These are phyloP conservation scores for Botrytis fragariae DNA, from an alignment of 2,329 filamentous ascomycete species.

Conservation along the genomic window DNA sequence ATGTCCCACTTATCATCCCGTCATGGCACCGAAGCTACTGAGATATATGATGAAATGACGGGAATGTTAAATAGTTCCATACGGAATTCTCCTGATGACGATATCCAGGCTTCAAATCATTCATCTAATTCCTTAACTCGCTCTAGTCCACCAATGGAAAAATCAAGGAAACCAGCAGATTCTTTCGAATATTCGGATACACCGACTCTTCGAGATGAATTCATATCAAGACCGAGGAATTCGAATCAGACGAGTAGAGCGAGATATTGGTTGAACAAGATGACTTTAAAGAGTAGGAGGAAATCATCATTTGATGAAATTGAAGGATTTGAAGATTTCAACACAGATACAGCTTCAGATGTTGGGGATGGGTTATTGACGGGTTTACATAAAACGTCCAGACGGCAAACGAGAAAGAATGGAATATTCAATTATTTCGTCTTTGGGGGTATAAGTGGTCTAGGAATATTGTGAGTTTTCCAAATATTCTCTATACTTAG, in stretches of 20 bases:
- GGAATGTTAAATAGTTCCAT: neutral
- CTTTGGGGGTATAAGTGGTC: slow-evolving; percentile 41
- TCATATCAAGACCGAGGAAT: slow-evolving; percentile 16
- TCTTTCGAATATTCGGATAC: slow-evolving; percentile 24
- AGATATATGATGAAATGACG: neutral
- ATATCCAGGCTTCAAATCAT: neutral
- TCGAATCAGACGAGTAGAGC: slow-evolving; percentile 20
- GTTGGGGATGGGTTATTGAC: slow-evolving; percentile 21
- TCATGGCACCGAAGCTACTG: neutral
- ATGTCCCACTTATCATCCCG: slow-evolving; percentile 4
- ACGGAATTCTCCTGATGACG: neutral
- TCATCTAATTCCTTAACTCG: neutral
- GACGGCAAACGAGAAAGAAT: slow-evolving; percentile 23
- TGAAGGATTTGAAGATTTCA: neutral
- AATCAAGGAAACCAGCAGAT: neutral
- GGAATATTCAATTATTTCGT: slow-evolving; percentile 37
- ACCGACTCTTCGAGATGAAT: slow-evolving; percentile 22
- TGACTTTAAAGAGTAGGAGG: slow-evolving; percentile 2
- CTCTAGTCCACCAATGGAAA: slow-evolving; percentile 9
- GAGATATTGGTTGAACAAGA: slow-evolving; percentile 18
- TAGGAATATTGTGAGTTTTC: slow-evolving; percentile 40
- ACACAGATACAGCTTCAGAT: neutral
- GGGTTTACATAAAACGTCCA: slow-evolving; percentile 16
- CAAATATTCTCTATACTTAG: neutral
- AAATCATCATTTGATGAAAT: slow-evolving; percentile 11